Evolutionary conservation across 805 yeast genomes (phyloP), one percentile per base, ranked within the genome.

Genomic region (Torulaspora quercuum): DNA sequence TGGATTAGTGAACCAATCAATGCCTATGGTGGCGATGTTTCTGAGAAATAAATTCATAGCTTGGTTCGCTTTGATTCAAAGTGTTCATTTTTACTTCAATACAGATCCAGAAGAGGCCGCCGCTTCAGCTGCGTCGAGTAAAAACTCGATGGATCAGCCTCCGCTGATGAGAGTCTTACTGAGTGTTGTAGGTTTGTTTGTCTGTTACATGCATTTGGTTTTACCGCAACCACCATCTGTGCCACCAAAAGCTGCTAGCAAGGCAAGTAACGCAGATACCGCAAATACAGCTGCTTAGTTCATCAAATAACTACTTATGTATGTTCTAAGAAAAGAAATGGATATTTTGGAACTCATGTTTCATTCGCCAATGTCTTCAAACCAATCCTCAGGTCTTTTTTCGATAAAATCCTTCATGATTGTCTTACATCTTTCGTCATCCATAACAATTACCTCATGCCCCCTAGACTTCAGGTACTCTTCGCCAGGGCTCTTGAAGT

Each of bases 331-430:
- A n/a, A n/a, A n/a, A n/a, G n/a, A n/a, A n/a, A n/a, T n/a, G n/a
- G n/a, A n/a, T n/a, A n/a, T n/a, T n/a, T n/a, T n/a, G n/a, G n/a
- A n/a, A n/a, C n/a, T n/a, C n/a, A 6, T 6, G 18, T 25, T 26
- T 35, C 48, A 61, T 30, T 56, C 62, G 9, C 92, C 94, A 50
- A 84, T 84, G 55, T 84, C 94, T 63, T 84, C 94, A 55, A 68
- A 68, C 94, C 94, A 84, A 42, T 78, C 83, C 35, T 69, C 68
- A n/a, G 90, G 90, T 43, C 78, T 73, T 52, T 83, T 88, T 39
- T 67, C 64, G 47, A 90, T 90, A 58, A 89, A 90, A 46, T 76
- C 72, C 36, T 69, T 68, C 95, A 92, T 84, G 45, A 92, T 58
- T 10, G 71, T 70, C 56, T 77, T 77, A 56, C 92, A 84, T 46